Evolutionary conservation across 1,284 basidiomycete species (phyloP).

Genomic region (Wallemia hederae): DNA sequence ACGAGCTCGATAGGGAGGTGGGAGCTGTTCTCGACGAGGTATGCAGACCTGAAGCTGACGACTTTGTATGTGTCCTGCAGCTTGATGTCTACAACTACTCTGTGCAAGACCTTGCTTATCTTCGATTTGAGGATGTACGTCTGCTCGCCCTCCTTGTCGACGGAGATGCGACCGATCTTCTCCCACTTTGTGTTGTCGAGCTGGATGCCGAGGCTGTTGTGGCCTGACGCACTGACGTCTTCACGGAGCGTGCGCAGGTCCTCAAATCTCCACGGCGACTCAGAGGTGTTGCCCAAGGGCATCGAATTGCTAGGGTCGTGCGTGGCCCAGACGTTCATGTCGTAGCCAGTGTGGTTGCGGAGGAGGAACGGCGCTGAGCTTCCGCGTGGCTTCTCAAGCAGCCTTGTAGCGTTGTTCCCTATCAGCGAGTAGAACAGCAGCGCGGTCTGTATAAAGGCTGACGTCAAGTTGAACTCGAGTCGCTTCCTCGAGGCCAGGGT

Average conservation of each 20-base stretch:
- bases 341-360: constrained; percentile 62
- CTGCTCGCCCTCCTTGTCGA: constrained; percentile 81
- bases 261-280: constrained; percentile 85
- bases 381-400: constrained; percentile 44
- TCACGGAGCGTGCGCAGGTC: constrained; percentile 88
- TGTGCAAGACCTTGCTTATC: constrained; percentile 41
- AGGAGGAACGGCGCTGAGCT: constrained; percentile 81
- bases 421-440: constrained; percentile 43
- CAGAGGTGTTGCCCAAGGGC: constrained; percentile 33
- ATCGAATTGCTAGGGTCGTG: constrained; percentile 5
- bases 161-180: constrained; percentile 56
- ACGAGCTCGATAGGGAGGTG: constrained; percentile 80
- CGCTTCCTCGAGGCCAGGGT: constrained; percentile 48
- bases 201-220: constrained; percentile 56
- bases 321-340: constrained; percentile 43
- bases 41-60: constrained; percentile 78
- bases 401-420: constrained; percentile 38
- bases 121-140: constrained; percentile 60
- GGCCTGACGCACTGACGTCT: constrained; percentile 44
- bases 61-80: constrained; percentile 83
- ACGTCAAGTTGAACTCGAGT: constrained; percentile 72
- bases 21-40: constrained; percentile 73
- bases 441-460: constrained; percentile 65
- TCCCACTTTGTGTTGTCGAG: constrained; percentile 79
- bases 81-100: constrained; percentile 67